Percentiles rank a stretch among this genome's conserved stretches.
phyloP scores from a whole-genome alignment of 306 rosid genomes.

The Trifolium repens region DNA sequence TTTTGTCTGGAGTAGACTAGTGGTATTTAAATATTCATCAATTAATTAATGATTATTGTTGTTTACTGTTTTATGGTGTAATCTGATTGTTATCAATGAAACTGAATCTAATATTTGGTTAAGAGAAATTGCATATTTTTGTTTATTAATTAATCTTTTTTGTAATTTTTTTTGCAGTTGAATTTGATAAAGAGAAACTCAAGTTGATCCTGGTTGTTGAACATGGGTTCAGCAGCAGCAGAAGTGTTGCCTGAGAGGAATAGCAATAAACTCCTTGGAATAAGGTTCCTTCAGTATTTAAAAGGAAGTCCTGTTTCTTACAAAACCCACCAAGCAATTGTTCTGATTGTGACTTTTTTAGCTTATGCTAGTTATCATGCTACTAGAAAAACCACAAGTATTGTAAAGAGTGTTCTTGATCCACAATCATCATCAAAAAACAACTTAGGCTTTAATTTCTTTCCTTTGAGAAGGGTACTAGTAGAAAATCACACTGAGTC shows the following conservation, averaged over 20 bases:
- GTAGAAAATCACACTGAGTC: conserved; percentile 29
- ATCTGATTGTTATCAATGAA: conserved; percentile 2
- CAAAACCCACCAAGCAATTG: conserved; percentile 82
- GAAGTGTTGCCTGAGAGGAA: conserved; percentile 47
- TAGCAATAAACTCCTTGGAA: conserved; percentile 63
- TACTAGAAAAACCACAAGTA: conserved; percentile 88
- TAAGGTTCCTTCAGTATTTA: conserved; percentile 56
- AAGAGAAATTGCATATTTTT: neutral
- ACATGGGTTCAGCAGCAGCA: conserved; percentile 60
- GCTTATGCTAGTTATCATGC: conserved; percentile 95
- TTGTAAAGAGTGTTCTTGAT: conserved; percentile 94
- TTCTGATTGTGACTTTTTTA: conserved; percentile 78
- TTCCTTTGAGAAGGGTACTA: conserved; percentile 34
- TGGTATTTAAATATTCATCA: neutral
- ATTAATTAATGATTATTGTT: neutral
- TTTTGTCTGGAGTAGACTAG: too few species aligned
- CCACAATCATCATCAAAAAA: conserved; percentile 55
- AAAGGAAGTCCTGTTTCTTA: conserved; percentile 71
- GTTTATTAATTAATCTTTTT: conserved; percentile 1
- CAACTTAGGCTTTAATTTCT: conserved; percentile 46
- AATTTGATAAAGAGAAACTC: conserved; percentile 37
- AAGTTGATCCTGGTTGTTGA: conserved; percentile 39
- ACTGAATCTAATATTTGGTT: conserved; percentile 20
- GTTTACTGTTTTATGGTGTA: neutral
- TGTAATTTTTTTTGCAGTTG: conserved; percentile 38